Percentiles rank a stretch among this genome's conserved stretches.
phyloP scores from a whole-genome alignment of 768 basidiomycete genomes.

The Podaxis sp. region DNA sequence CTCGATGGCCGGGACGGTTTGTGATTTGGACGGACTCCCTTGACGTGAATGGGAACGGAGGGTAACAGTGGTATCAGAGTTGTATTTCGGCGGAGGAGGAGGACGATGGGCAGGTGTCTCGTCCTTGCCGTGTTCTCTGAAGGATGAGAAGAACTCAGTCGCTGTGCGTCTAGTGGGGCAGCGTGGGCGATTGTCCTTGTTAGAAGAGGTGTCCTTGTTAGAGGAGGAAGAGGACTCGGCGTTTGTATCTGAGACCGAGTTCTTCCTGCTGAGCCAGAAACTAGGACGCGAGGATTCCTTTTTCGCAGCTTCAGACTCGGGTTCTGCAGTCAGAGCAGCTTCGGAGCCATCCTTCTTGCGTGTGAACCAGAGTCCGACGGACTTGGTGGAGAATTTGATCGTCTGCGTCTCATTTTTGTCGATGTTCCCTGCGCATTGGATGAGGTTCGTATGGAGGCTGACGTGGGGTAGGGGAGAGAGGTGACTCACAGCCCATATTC shows the following conservation, averaged over 20 bases:
- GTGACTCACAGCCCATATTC: slow-evolving; percentile 76
- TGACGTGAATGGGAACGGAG: slow-evolving; percentile 11
- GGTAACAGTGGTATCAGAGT: slow-evolving; percentile 26
- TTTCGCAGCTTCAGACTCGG: slow-evolving; percentile 18
- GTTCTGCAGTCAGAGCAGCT: neutral
- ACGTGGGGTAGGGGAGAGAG: neutral
- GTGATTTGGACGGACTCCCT: slow-evolving; percentile 23
- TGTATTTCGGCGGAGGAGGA: slow-evolving; percentile 17
- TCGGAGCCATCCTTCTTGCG: slow-evolving; percentile 37
- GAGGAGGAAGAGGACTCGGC: neutral
- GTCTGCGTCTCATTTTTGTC: slow-evolving; percentile 55
- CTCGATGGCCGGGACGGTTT: slow-evolving; percentile 15
- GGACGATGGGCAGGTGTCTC: slow-evolving; percentile 22
- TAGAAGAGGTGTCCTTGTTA: neutral
- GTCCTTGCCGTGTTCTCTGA: slow-evolving; percentile 19
- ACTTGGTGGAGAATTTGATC: slow-evolving; percentile 52
- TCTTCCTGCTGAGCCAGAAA: slow-evolving; percentile 29
- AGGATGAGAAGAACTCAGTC: neutral
- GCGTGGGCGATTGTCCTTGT: neutral
- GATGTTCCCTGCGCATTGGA: slow-evolving; percentile 52
- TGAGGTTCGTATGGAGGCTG: neutral
- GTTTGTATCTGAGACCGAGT: slow-evolving; percentile 12
- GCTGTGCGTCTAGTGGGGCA: neutral
- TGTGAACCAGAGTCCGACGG: slow-evolving; percentile 49
- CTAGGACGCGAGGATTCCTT: slow-evolving; percentile 14